Conservation (phyloP, 768 basidiomycete genomes). For the Russula compacta region DNA sequence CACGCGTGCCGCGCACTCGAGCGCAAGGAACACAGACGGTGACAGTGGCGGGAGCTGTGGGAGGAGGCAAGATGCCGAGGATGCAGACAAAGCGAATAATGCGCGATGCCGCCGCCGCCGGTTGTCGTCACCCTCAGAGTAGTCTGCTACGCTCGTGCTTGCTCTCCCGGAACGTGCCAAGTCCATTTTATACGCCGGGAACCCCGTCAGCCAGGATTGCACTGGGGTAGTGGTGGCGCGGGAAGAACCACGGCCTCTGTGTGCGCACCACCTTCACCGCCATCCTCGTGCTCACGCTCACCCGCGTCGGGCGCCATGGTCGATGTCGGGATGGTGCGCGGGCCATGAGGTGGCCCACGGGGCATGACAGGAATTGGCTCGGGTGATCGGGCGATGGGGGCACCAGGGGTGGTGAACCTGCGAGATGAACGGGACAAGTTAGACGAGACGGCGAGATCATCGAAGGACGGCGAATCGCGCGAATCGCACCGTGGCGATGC, state of each 20-base stretch:
- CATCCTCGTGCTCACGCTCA: not conserved
- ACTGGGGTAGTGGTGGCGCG: conserved; percentile 13
- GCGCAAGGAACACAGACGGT: conserved; percentile 18
- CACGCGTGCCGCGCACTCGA: conserved; percentile 19
- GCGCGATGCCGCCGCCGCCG: not conserved
- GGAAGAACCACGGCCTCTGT: conserved; percentile 4
- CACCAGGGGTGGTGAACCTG: conserved; percentile 18
- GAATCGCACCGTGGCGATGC: not conserved
- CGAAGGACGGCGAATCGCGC: not conserved
- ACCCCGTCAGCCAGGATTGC: conserved; percentile 19
- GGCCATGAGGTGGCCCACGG: not conserved
- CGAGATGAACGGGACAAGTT: no score
- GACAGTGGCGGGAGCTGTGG: not conserved
- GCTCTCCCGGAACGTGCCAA: not conserved
- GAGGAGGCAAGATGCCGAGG: not conserved
- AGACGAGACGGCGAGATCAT: conserved; percentile 17
- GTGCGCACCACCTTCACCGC: not conserved
- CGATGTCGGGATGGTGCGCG: not conserved
- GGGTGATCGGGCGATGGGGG: conserved; percentile 1
- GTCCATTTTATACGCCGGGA: conserved; percentile 7
- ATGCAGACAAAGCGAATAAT: not conserved
- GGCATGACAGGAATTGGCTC: not conserved
- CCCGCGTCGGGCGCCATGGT: conserved; percentile 1
- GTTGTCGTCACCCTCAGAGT: not conserved
- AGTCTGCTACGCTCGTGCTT: no score